These are phyloP conservation scores for Debaryomyces maramus DNA, from an alignment of 805 yeast species.

Conservation along the genomic window DNA sequence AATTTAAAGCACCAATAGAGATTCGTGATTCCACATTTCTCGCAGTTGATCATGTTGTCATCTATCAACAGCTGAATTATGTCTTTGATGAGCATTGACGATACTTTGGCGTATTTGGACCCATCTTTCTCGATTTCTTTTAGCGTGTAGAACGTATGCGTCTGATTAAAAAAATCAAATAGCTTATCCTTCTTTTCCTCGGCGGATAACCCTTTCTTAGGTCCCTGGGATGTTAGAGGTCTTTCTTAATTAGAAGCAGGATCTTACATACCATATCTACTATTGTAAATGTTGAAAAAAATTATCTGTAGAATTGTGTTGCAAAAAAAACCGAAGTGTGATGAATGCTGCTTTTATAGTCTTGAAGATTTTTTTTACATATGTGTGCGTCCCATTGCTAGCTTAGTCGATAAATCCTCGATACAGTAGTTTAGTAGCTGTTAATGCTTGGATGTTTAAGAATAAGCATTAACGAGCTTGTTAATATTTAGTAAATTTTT, in stretches of 20 bases:
- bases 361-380: too few relatives aligned
- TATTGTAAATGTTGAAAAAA: too few relatives aligned
- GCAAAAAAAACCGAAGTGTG: too few relatives aligned
- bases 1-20: constrained; percentile 52
- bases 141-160: constrained; percentile 44
- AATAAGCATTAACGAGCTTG: too few relatives aligned
- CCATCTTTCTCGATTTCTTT: constrained; percentile 53
- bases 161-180: constrained; percentile 38
- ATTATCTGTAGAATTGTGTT: neutral
- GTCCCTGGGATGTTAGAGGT: too few relatives aligned
- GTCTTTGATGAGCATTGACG: constrained; percentile 57
- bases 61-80: constrained; percentile 47
- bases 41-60: constrained; percentile 49
- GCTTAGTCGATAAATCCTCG: too few relatives aligned
- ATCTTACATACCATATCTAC: constrained; percentile 5
- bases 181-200: constrained; percentile 43
- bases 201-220: constrained; percentile 30
- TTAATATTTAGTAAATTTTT: too few relatives aligned
- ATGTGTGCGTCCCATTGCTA: too few relatives aligned
- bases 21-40: constrained; percentile 56
- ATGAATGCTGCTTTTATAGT: too few relatives aligned
- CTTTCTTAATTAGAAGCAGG: too few relatives aligned
- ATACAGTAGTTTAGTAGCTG: too few relatives aligned
- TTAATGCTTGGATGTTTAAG: too few relatives aligned
- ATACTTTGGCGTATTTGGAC: constrained; percentile 47